Evolutionary conservation across 2,329 filamentous ascomycete species (phyloP).

Genomic region (Penicillium sp.): DNA sequence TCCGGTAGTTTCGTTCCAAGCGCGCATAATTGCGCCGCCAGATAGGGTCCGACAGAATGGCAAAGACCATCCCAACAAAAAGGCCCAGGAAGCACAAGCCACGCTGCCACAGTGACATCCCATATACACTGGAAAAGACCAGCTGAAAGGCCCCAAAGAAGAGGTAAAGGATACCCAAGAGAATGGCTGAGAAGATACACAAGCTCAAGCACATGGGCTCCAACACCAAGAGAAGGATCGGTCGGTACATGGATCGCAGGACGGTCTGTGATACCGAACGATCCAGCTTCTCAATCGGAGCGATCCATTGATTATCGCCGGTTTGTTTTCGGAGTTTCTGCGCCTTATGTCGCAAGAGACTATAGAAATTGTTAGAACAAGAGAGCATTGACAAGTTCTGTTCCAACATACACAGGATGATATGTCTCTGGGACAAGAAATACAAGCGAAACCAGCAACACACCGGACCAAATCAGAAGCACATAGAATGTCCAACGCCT

Average conservation of each 20-base stretch:
- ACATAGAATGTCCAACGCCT: slow-evolving; percentile 78
- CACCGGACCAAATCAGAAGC: slow-evolving; percentile 72
- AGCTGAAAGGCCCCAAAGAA: slow-evolving; percentile 86
- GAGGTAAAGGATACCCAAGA: slow-evolving; percentile 83
- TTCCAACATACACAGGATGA: slow-evolving; percentile 51
- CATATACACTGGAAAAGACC: slow-evolving; percentile 68
- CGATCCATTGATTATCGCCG: slow-evolving; percentile 68
- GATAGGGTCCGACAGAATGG: slow-evolving; percentile 42
- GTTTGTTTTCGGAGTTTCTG: slow-evolving; percentile 63
- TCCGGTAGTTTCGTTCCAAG: slow-evolving; percentile 37
- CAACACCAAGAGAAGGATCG: slow-evolving; percentile 70
- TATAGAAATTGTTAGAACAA: slow-evolving; percentile 7
- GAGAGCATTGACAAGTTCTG: not conserved
- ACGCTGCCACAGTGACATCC: slow-evolving; percentile 70
- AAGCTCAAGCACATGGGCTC: slow-evolving; percentile 83
- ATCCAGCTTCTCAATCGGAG: slow-evolving; percentile 67
- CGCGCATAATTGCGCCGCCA: slow-evolving; percentile 44
- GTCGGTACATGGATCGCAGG: slow-evolving; percentile 53
- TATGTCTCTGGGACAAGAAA: slow-evolving; percentile 84
- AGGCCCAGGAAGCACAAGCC: slow-evolving; percentile 67
- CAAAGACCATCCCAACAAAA: slow-evolving; percentile 45
- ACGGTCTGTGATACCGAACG: slow-evolving; percentile 62
- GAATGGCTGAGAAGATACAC: slow-evolving; percentile 73
- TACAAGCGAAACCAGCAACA: slow-evolving; percentile 58
- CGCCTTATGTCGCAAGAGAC: slow-evolving; percentile 66